These are phyloP conservation scores for Cryphonectria carpinicola DNA, from an alignment of 2,329 filamentous ascomycete genomes.

Conservation along the genomic window DNA sequence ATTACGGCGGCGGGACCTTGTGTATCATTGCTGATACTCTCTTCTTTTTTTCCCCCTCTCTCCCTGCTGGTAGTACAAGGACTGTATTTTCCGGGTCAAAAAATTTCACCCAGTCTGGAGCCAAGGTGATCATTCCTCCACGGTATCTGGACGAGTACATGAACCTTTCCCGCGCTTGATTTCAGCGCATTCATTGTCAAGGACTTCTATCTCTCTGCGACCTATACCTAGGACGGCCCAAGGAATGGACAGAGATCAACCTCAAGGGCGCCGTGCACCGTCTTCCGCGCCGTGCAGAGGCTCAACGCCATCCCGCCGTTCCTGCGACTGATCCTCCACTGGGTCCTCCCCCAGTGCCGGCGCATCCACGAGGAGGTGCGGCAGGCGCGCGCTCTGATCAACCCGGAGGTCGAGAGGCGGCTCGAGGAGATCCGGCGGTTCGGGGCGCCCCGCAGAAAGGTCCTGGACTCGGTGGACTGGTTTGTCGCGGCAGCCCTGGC, in stretches of 20 bases:
- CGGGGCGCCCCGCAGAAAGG: constrained; percentile 1
- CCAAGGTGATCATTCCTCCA: constrained; percentile 10
- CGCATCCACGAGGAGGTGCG: background rate
- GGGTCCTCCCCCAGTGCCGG: background rate
- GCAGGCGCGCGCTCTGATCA: constrained; percentile 4
- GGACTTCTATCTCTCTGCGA: constrained; percentile 16
- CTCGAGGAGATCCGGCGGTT: constrained; percentile 15
- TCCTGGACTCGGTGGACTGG: constrained; percentile 18
- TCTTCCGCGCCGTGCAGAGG: background rate
- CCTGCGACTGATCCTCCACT: background rate
- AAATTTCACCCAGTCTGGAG: constrained; percentile 16
- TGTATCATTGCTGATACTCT: background rate
- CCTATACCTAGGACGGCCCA: background rate
- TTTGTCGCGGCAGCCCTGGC: constrained; percentile 5
- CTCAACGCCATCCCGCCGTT: constrained; percentile 6
- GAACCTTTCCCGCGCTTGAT: constrained; percentile 3
- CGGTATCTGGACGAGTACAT: constrained; percentile 15
- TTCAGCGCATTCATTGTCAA: constrained; percentile 9
- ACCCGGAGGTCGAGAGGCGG: constrained; percentile 11
- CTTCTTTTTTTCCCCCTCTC: background rate
- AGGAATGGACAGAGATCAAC: background rate
- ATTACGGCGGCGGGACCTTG: too few relatives aligned
- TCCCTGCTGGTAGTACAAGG: constrained; percentile 4
- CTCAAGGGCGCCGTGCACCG: background rate
- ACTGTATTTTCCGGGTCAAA: constrained; percentile 10